These are phyloP conservation scores for Telopea speciosissima DNA, from an alignment of 177 flowering plant genomes.

Conservation along the genomic window DNA sequence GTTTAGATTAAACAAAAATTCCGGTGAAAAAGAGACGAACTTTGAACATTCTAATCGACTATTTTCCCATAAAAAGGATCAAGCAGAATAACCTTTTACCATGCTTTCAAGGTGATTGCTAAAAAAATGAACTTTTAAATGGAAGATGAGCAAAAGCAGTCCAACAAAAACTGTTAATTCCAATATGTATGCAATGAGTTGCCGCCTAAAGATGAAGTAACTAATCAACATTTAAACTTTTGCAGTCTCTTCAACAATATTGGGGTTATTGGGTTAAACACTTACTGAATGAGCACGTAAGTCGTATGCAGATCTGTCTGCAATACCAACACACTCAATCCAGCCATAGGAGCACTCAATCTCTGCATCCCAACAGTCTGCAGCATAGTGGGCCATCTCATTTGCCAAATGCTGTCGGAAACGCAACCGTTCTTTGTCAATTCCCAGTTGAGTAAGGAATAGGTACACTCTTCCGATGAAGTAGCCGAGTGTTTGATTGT, in stretches of 20 bases:
- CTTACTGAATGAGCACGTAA: slow-evolving; percentile 83
- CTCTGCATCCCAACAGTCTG: slow-evolving; percentile 99
- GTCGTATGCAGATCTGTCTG: slow-evolving; percentile 97
- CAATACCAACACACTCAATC: slow-evolving; percentile 99
- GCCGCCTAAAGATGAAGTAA: neutral
- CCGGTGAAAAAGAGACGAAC: too few relatives aligned
- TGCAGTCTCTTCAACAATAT: neutral
- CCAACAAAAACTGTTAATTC: neutral
- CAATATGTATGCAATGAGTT: neutral
- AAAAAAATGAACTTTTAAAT: neutral
- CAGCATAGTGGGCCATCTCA: slow-evolving; percentile 99
- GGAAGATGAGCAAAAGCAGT: neutral
- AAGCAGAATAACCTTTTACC: neutral
- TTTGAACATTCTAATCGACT: neutral
- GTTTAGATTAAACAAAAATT: neutral
- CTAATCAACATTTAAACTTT: neutral
- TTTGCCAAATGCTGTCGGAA: slow-evolving; percentile 96
- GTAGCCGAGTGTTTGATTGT: slow-evolving; percentile 90
- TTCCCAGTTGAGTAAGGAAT: slow-evolving; percentile 77
- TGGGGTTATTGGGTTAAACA: neutral
- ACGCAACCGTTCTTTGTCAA: slow-evolving; percentile 75
- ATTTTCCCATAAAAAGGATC: neutral
- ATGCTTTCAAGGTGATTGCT: neutral
- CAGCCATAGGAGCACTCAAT: slow-evolving; percentile 96
- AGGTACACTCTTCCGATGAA: slow-evolving; percentile 93